A percentile compares a stretch with the other conserved stretches of the same genome.
Conservation (phyloP, 1,139 yeast species). For the Taphrina populina region DNA sequence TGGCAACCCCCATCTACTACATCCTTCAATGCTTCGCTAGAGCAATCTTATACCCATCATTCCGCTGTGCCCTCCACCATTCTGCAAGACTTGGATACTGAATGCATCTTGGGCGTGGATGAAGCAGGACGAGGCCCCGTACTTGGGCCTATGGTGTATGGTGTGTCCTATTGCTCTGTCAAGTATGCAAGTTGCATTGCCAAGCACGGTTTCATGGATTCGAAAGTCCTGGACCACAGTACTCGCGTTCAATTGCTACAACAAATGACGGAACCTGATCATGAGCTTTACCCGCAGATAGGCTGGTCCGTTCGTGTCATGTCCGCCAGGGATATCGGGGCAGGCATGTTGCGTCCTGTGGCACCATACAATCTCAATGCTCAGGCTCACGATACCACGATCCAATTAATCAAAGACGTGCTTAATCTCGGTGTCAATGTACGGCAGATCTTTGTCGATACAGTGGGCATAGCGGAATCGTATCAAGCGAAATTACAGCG, state of each 20-base stretch:
- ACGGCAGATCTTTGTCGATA: conserved; percentile 68
- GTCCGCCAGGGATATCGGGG: conserved; percentile 82
- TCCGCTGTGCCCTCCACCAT: conserved; percentile 46
- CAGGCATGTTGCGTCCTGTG: conserved; percentile 79
- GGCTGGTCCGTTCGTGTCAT: conserved; percentile 88
- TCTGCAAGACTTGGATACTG: conserved; percentile 39
- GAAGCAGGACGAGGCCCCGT: conserved; percentile 99
- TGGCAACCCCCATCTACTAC: conserved; percentile 31
- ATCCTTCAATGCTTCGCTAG: conserved; percentile 20
- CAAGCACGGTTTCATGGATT: conserved; percentile 77
- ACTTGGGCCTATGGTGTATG: conserved; percentile 91
- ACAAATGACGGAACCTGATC: conserved; percentile 53
- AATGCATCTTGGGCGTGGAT: conserved; percentile 77
- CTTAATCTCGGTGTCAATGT: conserved; percentile 62
- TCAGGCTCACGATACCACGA: conserved; percentile 95
- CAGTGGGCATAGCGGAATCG: conserved; percentile 90
- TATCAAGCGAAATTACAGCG: conserved; percentile 73
- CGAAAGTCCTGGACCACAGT: conserved; percentile 77
- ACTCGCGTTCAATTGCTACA: conserved; percentile 63
- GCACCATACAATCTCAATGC: conserved; percentile 75
- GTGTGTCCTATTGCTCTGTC: conserved; percentile 71
- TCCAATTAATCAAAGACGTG: conserved; percentile 65
- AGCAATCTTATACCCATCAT: conserved; percentile 45
- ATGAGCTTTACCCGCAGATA: conserved; percentile 56
- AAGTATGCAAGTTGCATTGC: conserved; percentile 57